Evolutionary conservation across 371 early-diverging fungal genomes (phyloP).

Genomic region (Lichtheimia ramosa): DNA sequence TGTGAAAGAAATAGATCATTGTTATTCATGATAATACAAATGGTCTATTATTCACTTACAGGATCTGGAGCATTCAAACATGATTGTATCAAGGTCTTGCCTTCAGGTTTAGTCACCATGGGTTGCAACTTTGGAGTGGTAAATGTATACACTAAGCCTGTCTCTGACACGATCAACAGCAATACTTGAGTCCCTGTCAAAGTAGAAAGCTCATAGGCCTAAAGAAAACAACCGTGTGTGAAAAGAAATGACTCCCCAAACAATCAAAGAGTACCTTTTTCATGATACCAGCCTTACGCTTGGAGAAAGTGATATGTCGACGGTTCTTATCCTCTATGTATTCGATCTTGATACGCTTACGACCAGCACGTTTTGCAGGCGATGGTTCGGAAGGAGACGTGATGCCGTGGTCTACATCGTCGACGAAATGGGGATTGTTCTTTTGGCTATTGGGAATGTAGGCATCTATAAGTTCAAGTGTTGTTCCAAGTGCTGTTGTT

Average conservation of each 20-base stretch:
- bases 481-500: neutral
- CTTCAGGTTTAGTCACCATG: conserved; percentile 87
- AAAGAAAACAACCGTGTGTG: conserved; percentile 21
- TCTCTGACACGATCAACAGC: conserved; percentile 95
- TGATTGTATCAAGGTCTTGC: conserved; percentile 70
- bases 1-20: too few relatives aligned
- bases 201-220: conserved; percentile 96
- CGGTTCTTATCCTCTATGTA: conserved; percentile 95
- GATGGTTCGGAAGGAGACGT: conserved; percentile 63
- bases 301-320: conserved; percentile 97
- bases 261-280: conserved; percentile 74
- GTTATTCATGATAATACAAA: neutral
- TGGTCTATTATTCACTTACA: neutral
- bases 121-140: conserved; percentile 97
- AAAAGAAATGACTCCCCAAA: neutral
- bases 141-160: conserved; percentile 98
- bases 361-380: conserved; percentile 66
- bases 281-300: conserved; percentile 99
- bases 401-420: conserved; percentile 40
- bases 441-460: neutral
- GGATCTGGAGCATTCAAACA: conserved; percentile 23
- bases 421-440: neutral
- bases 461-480: neutral
- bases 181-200: conserved; percentile 98
- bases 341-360: conserved; percentile 96